Evolutionary conservation across 768 basidiomycete genomes (phyloP).

Genomic region (Kwoniella dendrophila): DNA sequence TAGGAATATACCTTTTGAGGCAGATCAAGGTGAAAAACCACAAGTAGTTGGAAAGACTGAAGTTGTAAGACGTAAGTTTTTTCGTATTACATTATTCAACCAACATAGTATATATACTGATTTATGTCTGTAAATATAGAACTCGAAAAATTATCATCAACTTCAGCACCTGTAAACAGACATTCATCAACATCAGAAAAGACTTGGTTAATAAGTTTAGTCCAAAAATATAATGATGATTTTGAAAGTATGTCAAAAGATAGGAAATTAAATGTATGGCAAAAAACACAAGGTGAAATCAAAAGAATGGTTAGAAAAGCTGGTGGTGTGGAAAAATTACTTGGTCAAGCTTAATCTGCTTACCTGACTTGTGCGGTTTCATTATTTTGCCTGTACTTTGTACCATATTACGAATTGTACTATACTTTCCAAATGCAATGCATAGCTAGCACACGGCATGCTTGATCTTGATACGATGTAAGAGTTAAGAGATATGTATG

Average conservation of each 20-base stretch:
- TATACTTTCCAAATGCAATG: too few species aligned
- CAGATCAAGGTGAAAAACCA: slow-evolving; percentile 26
- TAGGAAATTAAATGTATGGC: slow-evolving; percentile 74
- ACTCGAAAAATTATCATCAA: slow-evolving; percentile 67
- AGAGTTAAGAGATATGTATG: neutral
- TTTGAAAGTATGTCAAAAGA: slow-evolving; percentile 77
- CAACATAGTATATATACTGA: neutral
- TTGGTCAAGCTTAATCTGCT: slow-evolving; percentile 1
- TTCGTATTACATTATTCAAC: neutral
- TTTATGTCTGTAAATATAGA: slow-evolving; percentile 53
- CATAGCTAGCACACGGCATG: neutral
- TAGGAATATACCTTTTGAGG: slow-evolving; percentile 33
- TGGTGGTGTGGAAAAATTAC: slow-evolving; percentile 47
- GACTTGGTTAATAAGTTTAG: slow-evolving; percentile 67
- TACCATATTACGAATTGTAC: neutral
- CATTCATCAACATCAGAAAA: slow-evolving; percentile 72
- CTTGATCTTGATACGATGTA: neutral
- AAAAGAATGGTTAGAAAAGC: slow-evolving; percentile 53
- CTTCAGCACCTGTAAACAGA: slow-evolving; percentile 61
- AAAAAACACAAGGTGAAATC: slow-evolving; percentile 80
- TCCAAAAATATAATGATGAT: slow-evolving; percentile 71
- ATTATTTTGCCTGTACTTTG: neutral
- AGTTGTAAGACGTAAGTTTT: slow-evolving; percentile 56
- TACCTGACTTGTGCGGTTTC: neutral
- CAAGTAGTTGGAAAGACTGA: slow-evolving; percentile 58